A percentile compares a stretch with the other conserved stretches of the same genome.
These are phyloP conservation scores for Entonaema liquescens DNA, from an alignment of 495 filamentous ascomycete species.

Conservation along the genomic window DNA sequence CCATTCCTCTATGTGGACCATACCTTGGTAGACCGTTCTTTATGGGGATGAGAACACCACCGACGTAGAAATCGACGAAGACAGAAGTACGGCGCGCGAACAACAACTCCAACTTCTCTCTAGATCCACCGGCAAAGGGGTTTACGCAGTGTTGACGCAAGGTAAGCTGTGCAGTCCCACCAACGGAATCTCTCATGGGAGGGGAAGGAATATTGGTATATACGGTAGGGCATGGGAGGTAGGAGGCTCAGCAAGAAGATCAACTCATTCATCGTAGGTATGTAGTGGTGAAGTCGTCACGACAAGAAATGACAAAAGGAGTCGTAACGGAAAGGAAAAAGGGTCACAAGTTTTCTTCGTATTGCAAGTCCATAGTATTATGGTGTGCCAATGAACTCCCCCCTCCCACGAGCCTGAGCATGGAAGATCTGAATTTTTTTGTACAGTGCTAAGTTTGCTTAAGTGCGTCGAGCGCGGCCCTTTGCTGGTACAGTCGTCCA, in stretches of 20 bases:
- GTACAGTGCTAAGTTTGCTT: conserved; percentile 30
- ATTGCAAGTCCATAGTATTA: conserved; percentile 36
- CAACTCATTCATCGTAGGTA: conserved; percentile 2
- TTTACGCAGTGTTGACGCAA: conserved; percentile 1
- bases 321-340: conserved; percentile 10
- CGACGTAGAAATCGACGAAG: neutral
- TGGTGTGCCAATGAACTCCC: conserved; percentile 34
- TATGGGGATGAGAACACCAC: no score
- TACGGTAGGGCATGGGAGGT: conserved; percentile 12
- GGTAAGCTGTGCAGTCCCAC: conserved; percentile 8
- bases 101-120: neutral
- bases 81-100: neutral
- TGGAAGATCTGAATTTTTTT: conserved; percentile 39
- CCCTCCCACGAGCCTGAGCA: conserved; percentile 33
- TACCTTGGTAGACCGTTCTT: neutral
- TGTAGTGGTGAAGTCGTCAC: conserved; percentile 28
- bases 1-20: neutral
- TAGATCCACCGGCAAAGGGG: neutral
- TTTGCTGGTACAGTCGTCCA: conserved; percentile 78
- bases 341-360: conserved; percentile 32
- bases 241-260: conserved; percentile 11
- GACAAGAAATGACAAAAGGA: conserved; percentile 14
- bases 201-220: conserved; percentile 17
- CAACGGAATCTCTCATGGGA: neutral
- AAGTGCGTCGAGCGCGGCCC: conserved; percentile 49